A percentile compares a stretch with the other conserved stretches of the same genome.
These are phyloP conservation scores for Knoxia roxburghii DNA, from an alignment of 257 asterid species.

Conservation along the genomic window DNA sequence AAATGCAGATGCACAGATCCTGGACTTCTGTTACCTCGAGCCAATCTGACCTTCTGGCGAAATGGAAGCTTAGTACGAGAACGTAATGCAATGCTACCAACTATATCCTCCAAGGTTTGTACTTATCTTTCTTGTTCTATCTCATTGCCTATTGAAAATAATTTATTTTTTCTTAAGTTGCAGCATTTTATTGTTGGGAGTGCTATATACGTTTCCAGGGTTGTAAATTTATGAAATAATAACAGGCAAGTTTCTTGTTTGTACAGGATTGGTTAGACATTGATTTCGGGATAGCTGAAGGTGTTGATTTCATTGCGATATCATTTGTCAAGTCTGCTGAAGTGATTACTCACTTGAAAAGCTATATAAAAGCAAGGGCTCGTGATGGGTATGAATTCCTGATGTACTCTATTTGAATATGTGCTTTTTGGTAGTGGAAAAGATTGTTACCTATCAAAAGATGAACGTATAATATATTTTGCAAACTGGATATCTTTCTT, in stretches of 20 bases:
- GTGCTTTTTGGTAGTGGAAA: conserved; percentile 2
- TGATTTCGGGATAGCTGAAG: conserved; percentile 95
- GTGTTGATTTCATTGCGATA: conserved; percentile 95
- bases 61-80: conserved; percentile 92
- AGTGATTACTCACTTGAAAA: conserved; percentile 88
- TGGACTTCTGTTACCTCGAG: conserved; percentile 92
- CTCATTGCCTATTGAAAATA: not conserved
- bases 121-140: conserved; percentile 11
- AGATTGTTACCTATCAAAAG: not conserved
- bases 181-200: not conserved
- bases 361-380: conserved; percentile 93
- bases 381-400: conserved; percentile 62
- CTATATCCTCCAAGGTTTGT: conserved; percentile 86
- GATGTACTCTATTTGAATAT: conserved; percentile 2
- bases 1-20: conserved; percentile 93
- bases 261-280: conserved; percentile 96
- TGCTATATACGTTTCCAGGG: not conserved
- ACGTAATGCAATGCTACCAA: conserved; percentile 98
- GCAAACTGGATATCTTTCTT: not conserved
- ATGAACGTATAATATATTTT: not conserved
- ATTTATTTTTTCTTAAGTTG: not conserved
- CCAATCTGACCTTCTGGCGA: conserved; percentile 96
- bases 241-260: conserved; percentile 18
- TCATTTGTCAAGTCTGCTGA: conserved; percentile 99
- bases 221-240: conserved; percentile 9